Evolutionary conservation across 768 basidiomycete species (phyloP).

Genomic region (Podaxis mareebaensis): DNA sequence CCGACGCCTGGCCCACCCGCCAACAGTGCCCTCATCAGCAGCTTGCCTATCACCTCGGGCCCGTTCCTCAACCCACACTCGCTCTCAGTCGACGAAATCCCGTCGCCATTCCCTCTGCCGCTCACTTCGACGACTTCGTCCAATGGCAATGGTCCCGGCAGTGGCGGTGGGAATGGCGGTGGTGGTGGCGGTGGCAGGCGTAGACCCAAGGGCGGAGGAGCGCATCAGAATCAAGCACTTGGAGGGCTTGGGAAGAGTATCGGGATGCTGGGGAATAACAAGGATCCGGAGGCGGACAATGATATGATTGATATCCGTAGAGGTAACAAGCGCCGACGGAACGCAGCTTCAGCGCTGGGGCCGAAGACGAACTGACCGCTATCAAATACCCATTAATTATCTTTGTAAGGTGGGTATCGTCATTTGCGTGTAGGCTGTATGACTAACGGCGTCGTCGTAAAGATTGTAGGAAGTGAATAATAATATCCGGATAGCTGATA

Average conservation of each 20-base stretch:
- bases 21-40: conserved; percentile 31
- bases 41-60: conserved; percentile 64
- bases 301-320: conserved; percentile 80
- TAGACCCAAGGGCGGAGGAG: conserved; percentile 54
- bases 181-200: conserved; percentile 41
- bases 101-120: conserved; percentile 57
- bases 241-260: conserved; percentile 79
- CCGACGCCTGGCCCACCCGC: conserved; percentile 64
- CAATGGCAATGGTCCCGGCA: conserved; percentile 19
- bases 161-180: conserved; percentile 22
- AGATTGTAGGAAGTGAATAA: not conserved
- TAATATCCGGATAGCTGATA: not conserved
- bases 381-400: not conserved
- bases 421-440: not conserved
- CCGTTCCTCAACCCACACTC: conserved; percentile 83
- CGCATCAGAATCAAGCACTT: conserved; percentile 56
- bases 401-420: not conserved
- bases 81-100: conserved; percentile 82
- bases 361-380: conserved; percentile 9
- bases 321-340: conserved; percentile 61
- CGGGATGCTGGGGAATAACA: conserved; percentile 51
- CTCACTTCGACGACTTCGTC: conserved; percentile 24
- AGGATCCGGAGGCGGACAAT: conserved; percentile 71
- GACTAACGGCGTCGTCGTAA: not conserved
- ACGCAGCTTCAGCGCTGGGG: conserved; percentile 7